Base-by-base conservation (phyloP, 148 eudicot species). In the Spergularia bocconei region DNA sequence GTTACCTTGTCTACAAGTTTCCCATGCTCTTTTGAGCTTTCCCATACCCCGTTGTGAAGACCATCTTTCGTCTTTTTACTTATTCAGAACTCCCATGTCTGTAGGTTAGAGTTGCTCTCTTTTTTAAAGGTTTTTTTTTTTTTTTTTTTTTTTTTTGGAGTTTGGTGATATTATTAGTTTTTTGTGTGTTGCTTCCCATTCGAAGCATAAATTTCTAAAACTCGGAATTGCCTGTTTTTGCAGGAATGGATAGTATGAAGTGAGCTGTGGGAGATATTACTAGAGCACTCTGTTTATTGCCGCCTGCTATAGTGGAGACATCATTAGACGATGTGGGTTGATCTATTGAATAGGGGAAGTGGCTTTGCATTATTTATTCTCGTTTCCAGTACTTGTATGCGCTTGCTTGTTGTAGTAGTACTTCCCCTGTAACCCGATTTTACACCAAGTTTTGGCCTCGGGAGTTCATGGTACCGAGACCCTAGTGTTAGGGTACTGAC, bases 401-500 rank as follows among this genome's bases (percentile, higher is more conserved):
- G 21, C 36, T 4, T 47, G 47, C 33, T 20, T 67, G 33, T 20
- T 48, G 25, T 67, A 47, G 54, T 55, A 38, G 20, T 10, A 19
- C 21, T 9, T 67, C 54, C 70, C 53, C 55, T 0, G 0, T 67
- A 19, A 38, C 25, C 47, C n/a, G 53, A 39, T 19, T 55, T 75
- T 67, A 72, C 73, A 20, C 33, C 66, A 17, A 47, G 56, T 75
- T 66, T 75, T 29, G 72, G 47, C 64, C 13, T 67, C 11, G 2
- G 62, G 6, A 48, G 54, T 67, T 67, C n/a, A 54, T 20, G 19
- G 4, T 41, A 44, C 48, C 48, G 0, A 44, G 48, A 41, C 16
- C 4, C 4, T 41, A 23, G 52, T 63, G 19, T 19, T 19, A 39
- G 23, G 38, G 17, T 47, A 55, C 19, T 54, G 39, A 39, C 54